phyloP scores from a whole-genome alignment of 176 grass and related monocot species.

The Rhynchospora tenuis region DNA sequence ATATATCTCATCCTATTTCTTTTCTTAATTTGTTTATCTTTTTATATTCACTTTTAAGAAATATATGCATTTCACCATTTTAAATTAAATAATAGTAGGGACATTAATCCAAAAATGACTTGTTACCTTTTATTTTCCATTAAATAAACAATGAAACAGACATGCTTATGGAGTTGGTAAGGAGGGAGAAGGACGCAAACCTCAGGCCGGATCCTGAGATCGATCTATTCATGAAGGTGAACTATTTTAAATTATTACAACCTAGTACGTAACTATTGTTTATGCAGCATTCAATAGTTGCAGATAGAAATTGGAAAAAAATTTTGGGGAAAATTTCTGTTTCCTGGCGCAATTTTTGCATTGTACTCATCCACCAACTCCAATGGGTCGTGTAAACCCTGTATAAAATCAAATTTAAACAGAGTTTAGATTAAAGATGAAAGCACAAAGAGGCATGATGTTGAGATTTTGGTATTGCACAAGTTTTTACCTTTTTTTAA shows the following conservation, averaged over 20 bases:
- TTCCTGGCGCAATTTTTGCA: too few relatives aligned
- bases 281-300: background rate
- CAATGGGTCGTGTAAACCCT: too few relatives aligned
- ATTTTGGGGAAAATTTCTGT: too few relatives aligned
- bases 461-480: too few relatives aligned
- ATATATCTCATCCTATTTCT: background rate
- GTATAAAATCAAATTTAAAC: too few relatives aligned
- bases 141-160: slow-evolving; percentile 3
- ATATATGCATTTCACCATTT: too few relatives aligned
- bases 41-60: too few relatives aligned
- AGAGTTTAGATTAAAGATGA: too few relatives aligned
- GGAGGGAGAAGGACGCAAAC: slow-evolving; percentile 14
- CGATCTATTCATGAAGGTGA: slow-evolving; percentile 28
- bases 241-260: background rate
- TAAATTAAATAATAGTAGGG: too few relatives aligned
- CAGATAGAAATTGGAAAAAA: background rate
- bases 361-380: too few relatives aligned
- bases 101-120: background rate
- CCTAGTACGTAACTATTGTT: background rate
- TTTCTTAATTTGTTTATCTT: background rate
- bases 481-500: too few relatives aligned
- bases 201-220: slow-evolving; percentile 24
- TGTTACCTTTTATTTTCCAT: background rate
- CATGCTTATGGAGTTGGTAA: slow-evolving; percentile 11
- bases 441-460: too few relatives aligned